Evolutionary conservation across 257 asterid species (phyloP), one percentile per base, ranked within the genome.

Genomic region (Solanum tarijense): DNA sequence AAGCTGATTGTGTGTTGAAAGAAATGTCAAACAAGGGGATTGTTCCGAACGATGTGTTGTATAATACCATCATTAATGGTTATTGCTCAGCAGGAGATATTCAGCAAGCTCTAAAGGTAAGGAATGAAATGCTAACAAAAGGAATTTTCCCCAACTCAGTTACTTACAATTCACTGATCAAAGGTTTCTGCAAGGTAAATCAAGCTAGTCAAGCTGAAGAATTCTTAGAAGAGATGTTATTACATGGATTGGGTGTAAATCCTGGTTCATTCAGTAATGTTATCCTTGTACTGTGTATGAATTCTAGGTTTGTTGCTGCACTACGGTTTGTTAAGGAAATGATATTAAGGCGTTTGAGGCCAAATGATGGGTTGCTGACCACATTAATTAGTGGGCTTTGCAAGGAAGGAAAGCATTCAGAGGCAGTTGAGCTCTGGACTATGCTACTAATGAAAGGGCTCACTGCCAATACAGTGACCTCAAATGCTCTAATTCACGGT

Each of bases 401-500:
- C 92, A 89, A 90, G 89, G 90, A 90, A 41, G 88, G 88, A 46
- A 96, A 92, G 87, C 96, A 92, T 89, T 93, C 93, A 75, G 93
- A 94, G 84, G 99, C 98, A 74, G 65, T 96, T 65, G 91, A 93
- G 65, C 92, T 96, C 48, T 94, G 93, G 91, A 71, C 86, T 89
- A 62, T 84, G 89, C 93, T 96, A 83, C 90, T 89, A 86, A 90
- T 87, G 85, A 94, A 89, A 75, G 98, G 98, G 69, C 75, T 94
- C 88, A 89, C 89, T 18, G 90, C 91, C 78, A 96, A 93, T 91
- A 92, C 93, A 39, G 88, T 93, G 75, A 93, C 98, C 89, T 94
- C 94, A 87, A 96, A 95, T 87, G 95, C 98, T 86, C 98, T 96
- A 88, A 89, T 96, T 91, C 92, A 91, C 27, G 96, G 98, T 58